Conservation (phyloP, 306 rosid species). For the Quillaja saponaria region DNA sequence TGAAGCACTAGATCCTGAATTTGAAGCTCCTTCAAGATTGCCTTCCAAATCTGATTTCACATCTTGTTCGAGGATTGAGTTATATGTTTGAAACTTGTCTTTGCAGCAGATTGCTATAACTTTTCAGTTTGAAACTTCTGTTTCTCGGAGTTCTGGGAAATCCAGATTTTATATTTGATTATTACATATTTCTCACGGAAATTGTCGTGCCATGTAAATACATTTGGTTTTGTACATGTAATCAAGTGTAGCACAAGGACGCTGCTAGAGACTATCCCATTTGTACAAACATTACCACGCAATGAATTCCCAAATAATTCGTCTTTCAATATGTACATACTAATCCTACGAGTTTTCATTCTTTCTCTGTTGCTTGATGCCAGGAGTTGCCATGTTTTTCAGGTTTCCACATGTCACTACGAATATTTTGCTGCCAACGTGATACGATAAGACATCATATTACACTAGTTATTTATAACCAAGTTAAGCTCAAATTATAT, state of each 20-base stretch:
- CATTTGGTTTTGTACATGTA: slow-evolving; percentile 34
- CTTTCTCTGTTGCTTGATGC: too few relatives aligned
- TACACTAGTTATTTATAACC: too few relatives aligned
- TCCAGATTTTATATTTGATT: not conserved
- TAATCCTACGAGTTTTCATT: too few relatives aligned
- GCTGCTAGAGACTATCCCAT: not conserved
- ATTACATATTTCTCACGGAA: slow-evolving; percentile 1
- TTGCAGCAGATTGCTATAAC: slow-evolving; percentile 14
- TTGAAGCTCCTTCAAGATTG: slow-evolving; percentile 30
- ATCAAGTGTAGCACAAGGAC: slow-evolving; percentile 12
- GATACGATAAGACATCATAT: too few relatives aligned
- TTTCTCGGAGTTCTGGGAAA: slow-evolving; percentile 3
- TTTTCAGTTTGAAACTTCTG: slow-evolving; percentile 13
- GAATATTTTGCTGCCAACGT: too few relatives aligned
- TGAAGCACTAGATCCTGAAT: slow-evolving; percentile 12
- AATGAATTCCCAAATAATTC: slow-evolving; percentile 1
- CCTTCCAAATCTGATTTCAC: slow-evolving; percentile 12
- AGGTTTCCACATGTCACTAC: too few relatives aligned
- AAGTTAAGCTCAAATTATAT: too few relatives aligned
- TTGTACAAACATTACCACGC: not conserved
- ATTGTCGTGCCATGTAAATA: slow-evolving; percentile 27
- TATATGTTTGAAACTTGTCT: slow-evolving; percentile 5
- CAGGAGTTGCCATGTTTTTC: too few relatives aligned
- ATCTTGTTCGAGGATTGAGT: slow-evolving; percentile 13
- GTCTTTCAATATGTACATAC: not conserved